Base-by-base conservation (phyloP, 2,329 filamentous ascomycete genomes). In the Calonectria pseudoturangicola region DNA sequence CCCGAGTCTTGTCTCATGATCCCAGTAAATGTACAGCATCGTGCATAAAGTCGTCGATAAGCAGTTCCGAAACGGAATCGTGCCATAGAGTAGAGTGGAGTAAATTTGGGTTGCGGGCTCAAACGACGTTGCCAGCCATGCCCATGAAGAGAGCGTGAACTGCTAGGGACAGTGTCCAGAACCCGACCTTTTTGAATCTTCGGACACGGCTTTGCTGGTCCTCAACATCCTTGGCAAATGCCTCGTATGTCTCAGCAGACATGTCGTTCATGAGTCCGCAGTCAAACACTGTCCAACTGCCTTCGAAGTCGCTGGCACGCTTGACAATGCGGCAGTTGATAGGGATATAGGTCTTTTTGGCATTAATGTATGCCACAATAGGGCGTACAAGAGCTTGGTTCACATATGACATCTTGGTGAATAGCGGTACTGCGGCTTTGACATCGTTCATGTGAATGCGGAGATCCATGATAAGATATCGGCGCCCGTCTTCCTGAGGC, bases 331-430 rank as follows among this genome's bases (percentile, higher is more conserved):
- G 93, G 85, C 97, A 98, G 79, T 93, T 94, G 79, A 99, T 95
- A 30, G 97, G 97, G 51, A 99, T 98, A 81, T 98, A 98, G 0
- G 96, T 98, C 81, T 93, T 93, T 83, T 95, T 95, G 50, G 95
- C 94, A 84, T 99, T 99, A 85, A 99, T 98, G 83, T 98, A 99
- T 8, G 97, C 97, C 48, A 99, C 96, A 73, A 99, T 99, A 18
- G 97, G 97, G 5, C 97, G 92, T 43, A 98, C 95, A 5, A 98
- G 92, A 2, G 97, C 95, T 83, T 98, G 97, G 84, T 98, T 98
- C 80, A 98, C 94, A 83, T 98, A 99, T 0, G 95, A 97, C 62
- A 98, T 91, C 18, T 92, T 93, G 1, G 94, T 98, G 86, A 99
- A 98, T 64, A 98, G 90, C 0, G 97, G 97, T 1, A 99, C 96